A percentile compares a stretch with the other conserved stretches of the same genome.
Evolutionary conservation across 225 moss, liverwort and hornwort species (phyloP).

Genomic region (Marchantia polymorpha): DNA sequence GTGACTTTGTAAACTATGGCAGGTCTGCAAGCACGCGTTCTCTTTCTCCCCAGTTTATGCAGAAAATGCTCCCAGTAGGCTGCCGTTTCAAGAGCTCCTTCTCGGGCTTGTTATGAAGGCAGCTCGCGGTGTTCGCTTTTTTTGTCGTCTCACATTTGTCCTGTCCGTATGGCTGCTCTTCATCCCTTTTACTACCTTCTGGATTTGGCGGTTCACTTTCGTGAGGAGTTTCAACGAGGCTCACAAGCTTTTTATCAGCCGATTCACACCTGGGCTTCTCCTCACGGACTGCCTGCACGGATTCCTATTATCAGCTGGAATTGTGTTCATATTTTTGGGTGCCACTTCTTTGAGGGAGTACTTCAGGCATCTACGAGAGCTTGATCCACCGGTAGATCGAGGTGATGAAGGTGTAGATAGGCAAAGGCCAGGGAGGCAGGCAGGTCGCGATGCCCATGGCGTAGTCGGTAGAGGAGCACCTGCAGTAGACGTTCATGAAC

Average conservation of each 20-base stretch:
- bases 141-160: slow-evolving; percentile 77
- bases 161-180: slow-evolving; percentile 89
- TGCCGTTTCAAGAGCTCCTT: slow-evolving; percentile 83
- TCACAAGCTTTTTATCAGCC: slow-evolving; percentile 79
- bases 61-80: slow-evolving; percentile 75
- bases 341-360: slow-evolving; percentile 95
- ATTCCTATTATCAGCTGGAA: slow-evolving; percentile 91
- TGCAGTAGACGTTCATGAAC: slow-evolving; percentile 41
- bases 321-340: slow-evolving; percentile 98
- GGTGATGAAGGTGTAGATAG: slow-evolving; percentile 68
- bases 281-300: slow-evolving; percentile 96
- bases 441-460: slow-evolving; percentile 40
- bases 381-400: slow-evolving; percentile 68
- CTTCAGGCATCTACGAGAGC: slow-evolving; percentile 89
- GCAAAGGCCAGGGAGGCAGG: slow-evolving; percentile 75
- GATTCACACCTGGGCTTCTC: slow-evolving; percentile 77
- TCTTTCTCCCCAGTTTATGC: slow-evolving; percentile 98
- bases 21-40: slow-evolving; percentile 99
- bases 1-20: slow-evolving; percentile 7
- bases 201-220: slow-evolving; percentile 98
- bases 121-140: slow-evolving; percentile 69
- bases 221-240: slow-evolving; percentile 94
- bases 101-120: slow-evolving; percentile 81
- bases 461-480: slow-evolving; percentile 58
- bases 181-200: slow-evolving; percentile 92